A percentile compares a stretch with the other conserved stretches of the same genome.
These are phyloP conservation scores for Lepidium didymum DNA, from an alignment of 345 rosid genomes.

Conservation along the genomic window DNA sequence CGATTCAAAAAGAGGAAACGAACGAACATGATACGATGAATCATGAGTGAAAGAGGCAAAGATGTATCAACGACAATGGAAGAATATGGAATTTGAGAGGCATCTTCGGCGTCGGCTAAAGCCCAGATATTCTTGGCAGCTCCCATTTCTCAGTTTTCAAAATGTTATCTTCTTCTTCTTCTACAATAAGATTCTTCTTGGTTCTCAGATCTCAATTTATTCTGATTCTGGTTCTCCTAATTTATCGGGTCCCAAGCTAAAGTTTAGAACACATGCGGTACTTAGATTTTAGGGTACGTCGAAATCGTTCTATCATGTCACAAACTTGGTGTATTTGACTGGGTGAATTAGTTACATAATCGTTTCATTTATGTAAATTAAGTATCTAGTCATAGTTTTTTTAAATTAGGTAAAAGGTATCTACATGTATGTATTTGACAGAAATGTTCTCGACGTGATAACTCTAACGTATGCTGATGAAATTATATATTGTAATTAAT, in stretches of 20 bases:
- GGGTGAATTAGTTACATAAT: no score
- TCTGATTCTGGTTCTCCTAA: background rate
- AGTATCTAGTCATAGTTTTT: no score
- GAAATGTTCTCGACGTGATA: no score
- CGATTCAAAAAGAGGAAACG: background rate
- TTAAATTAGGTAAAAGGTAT: no score
- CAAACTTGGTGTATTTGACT: no score
- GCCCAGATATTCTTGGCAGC: constrained; percentile 41
- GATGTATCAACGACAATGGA: constrained; percentile 47
- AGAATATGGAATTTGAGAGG: constrained; percentile 36
- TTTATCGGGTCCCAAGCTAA: background rate
- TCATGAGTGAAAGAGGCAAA: constrained; percentile 46
- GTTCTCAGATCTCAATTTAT: constrained; percentile 7
- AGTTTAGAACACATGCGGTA: no score
- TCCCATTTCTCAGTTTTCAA: constrained; percentile 36
- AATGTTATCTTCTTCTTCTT: background rate
- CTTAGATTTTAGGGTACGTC: no score
- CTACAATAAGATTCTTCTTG: background rate
- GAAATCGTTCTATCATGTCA: no score
- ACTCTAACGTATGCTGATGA: no score
- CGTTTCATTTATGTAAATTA: no score
- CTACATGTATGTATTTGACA: no score
- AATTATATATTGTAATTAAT: no score
- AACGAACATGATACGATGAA: constrained; percentile 65
- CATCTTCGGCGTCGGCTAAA: constrained; percentile 29